These are phyloP conservation scores for Yamadazyma philogaea DNA, from an alignment of 805 yeast genomes.

Conservation along the genomic window DNA sequence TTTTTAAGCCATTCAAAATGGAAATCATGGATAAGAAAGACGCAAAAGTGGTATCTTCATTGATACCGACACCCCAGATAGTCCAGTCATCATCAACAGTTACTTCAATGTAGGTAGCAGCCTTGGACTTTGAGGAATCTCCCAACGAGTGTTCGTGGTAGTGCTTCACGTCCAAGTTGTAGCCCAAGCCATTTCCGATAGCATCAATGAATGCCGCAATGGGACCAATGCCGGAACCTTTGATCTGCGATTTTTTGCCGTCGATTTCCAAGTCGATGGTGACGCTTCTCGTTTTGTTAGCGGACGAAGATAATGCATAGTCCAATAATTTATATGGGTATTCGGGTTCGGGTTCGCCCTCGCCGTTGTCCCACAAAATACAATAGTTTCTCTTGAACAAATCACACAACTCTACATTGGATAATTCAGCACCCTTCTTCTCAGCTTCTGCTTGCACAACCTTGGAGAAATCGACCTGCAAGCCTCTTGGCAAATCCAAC, in stretches of 20 bases:
- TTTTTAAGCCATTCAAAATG: conserved; percentile 50
- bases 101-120: conserved; percentile 66
- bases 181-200: conserved; percentile 45
- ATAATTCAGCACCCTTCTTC: conserved; percentile 65
- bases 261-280: conserved; percentile 49
- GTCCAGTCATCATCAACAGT: conserved; percentile 33
- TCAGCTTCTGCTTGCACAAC: conserved; percentile 72
- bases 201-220: conserved; percentile 73
- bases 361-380: conserved; percentile 30
- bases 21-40: conserved; percentile 69
- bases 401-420: conserved; percentile 58
- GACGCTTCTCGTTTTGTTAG: conserved; percentile 40
- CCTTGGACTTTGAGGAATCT: conserved; percentile 63
- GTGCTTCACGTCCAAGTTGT: conserved; percentile 57
- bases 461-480: conserved; percentile 73
- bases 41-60: conserved; percentile 86
- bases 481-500: conserved; percentile 75
- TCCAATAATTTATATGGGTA: conserved; percentile 39
- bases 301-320: conserved; percentile 44
- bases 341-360: conserved; percentile 23
- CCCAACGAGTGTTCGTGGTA: conserved; percentile 83
- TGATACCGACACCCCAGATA: conserved; percentile 89
- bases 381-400: conserved; percentile 62
- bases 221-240: conserved; percentile 80
- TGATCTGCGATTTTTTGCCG: conserved; percentile 36